These are phyloP conservation scores for Trichoderma sp. DNA, from an alignment of 2,329 filamentous ascomycete species.

Conservation along the genomic window DNA sequence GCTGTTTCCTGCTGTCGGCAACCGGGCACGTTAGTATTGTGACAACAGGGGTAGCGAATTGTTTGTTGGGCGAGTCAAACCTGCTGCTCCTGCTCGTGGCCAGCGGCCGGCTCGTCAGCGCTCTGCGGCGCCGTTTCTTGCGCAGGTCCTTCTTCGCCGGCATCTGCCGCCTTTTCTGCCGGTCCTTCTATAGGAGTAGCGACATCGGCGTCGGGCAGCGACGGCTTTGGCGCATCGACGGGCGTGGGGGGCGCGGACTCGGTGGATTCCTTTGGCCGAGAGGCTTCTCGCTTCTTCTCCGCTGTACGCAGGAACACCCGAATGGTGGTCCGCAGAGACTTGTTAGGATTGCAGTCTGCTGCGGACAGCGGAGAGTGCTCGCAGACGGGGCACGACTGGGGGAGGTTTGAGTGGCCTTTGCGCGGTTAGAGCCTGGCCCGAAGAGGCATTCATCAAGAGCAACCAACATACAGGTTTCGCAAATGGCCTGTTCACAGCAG, in stretches of 20 bases:
- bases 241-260: slow-evolving; percentile 47
- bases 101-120: slow-evolving; percentile 12
- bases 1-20: slow-evolving; percentile 1
- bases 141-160: background rate
- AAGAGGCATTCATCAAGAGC: slow-evolving; percentile 11
- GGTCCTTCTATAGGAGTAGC: slow-evolving; percentile 31
- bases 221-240: slow-evolving; percentile 45
- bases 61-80: slow-evolving; percentile 14
- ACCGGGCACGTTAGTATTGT: background rate
- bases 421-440: slow-evolving; percentile 22
- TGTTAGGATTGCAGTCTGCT: slow-evolving; percentile 85
- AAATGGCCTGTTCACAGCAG: slow-evolving; percentile 95
- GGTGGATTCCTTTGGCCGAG: slow-evolving; percentile 54
- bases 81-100: slow-evolving; percentile 24
- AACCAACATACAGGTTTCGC: slow-evolving; percentile 71
- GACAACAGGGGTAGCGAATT: background rate
- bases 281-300: slow-evolving; percentile 81
- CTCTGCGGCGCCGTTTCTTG: background rate
- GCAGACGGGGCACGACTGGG: slow-evolving; percentile 86
- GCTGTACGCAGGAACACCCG: slow-evolving; percentile 88
- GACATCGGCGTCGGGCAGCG: slow-evolving; percentile 36
- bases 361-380: slow-evolving; percentile 85
- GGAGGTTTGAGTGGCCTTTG: slow-evolving; percentile 73
- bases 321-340: slow-evolving; percentile 87
- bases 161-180: slow-evolving; percentile 25